These are phyloP conservation scores for Pythium sukuiense DNA, from an alignment of 352 stramenopile species.

Conservation along the genomic window DNA sequence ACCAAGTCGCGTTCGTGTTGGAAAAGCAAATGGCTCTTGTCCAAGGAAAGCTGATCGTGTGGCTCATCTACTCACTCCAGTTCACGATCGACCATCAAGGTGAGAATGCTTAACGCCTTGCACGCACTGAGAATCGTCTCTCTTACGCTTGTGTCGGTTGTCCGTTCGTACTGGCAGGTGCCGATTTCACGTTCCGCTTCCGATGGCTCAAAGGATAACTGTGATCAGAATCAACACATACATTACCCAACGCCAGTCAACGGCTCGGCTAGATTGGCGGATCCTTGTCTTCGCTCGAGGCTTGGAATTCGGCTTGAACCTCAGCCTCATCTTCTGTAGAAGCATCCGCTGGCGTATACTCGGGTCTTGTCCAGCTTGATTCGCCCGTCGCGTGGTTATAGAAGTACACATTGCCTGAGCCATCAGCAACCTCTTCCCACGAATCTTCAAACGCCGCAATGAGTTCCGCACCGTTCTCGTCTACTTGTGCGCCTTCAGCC, in stretches of 20 bases:
- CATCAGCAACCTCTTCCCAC: slow-evolving; percentile 77
- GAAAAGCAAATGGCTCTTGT: slow-evolving; percentile 4
- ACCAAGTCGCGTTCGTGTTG: slow-evolving; percentile 19
- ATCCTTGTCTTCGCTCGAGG: not conserved
- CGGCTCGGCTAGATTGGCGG: too few relatives aligned
- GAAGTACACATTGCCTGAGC: slow-evolving; percentile 71
- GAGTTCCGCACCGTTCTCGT: not conserved
- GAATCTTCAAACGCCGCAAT: slow-evolving; percentile 16
- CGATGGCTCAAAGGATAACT: not conserved
- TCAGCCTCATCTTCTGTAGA: not conserved
- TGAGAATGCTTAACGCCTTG: not conserved
- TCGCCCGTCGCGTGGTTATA: slow-evolving; percentile 59
- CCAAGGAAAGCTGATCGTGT: slow-evolving; percentile 13
- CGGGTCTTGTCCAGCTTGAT: slow-evolving; percentile 52
- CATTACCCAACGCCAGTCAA: too few relatives aligned
- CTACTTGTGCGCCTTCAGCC: slow-evolving; percentile 3
- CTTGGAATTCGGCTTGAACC: not conserved
- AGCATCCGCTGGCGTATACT: not conserved
- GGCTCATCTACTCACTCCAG: slow-evolving; percentile 14
- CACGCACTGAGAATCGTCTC: not conserved
- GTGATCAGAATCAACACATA: too few relatives aligned
- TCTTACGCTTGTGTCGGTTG: not conserved
- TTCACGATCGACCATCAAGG: slow-evolving; percentile 3
- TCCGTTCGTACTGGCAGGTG: not conserved
- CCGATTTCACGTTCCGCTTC: slow-evolving; percentile 2